These are phyloP conservation scores for Yarrowia divulgata DNA, from an alignment of 805 yeast species.

Conservation along the genomic window DNA sequence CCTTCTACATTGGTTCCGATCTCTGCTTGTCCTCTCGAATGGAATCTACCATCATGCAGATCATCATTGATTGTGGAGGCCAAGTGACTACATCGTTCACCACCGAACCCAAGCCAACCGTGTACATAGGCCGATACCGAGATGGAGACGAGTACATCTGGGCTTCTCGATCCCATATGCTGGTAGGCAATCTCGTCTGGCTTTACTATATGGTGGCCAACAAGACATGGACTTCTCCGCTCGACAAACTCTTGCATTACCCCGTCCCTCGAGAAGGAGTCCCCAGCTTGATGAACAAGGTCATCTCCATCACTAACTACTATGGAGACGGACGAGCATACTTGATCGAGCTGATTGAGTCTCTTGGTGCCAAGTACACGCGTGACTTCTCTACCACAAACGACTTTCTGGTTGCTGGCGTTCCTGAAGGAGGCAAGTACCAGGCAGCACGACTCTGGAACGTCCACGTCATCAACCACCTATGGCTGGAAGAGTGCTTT, in stretches of 20 bases:
- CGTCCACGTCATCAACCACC: slow-evolving; percentile 71
- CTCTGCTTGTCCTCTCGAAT: slow-evolving; percentile 59
- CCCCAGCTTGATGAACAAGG: slow-evolving; percentile 60
- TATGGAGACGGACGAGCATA: slow-evolving; percentile 85
- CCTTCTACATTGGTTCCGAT: slow-evolving; percentile 63
- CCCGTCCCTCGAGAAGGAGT: slow-evolving; percentile 67
- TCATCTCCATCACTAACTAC: slow-evolving; percentile 77
- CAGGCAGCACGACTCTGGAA: slow-evolving; percentile 76
- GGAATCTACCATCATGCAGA: slow-evolving; percentile 52
- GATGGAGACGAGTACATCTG: slow-evolving; percentile 61
- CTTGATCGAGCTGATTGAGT: slow-evolving; percentile 64
- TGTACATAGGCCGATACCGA: slow-evolving; percentile 69
- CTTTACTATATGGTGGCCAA: slow-evolving; percentile 69
- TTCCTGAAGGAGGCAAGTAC: slow-evolving; percentile 74
- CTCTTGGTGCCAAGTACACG: slow-evolving; percentile 81
- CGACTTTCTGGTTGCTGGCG: slow-evolving; percentile 75
- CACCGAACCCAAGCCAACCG: slow-evolving; percentile 51
- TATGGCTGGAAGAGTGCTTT: slow-evolving; percentile 88
- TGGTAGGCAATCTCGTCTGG: slow-evolving; percentile 79
- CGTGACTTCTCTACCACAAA: slow-evolving; percentile 66
- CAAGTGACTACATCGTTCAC: slow-evolving; percentile 47
- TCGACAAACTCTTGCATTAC: slow-evolving; percentile 65
- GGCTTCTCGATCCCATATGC: slow-evolving; percentile 54
- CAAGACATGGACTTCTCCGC: slow-evolving; percentile 63
- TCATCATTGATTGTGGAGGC: slow-evolving; percentile 67